phyloP scores from a whole-genome alignment of 2,329 filamentous ascomycete genomes.

The Colletotrichum agaves region DNA sequence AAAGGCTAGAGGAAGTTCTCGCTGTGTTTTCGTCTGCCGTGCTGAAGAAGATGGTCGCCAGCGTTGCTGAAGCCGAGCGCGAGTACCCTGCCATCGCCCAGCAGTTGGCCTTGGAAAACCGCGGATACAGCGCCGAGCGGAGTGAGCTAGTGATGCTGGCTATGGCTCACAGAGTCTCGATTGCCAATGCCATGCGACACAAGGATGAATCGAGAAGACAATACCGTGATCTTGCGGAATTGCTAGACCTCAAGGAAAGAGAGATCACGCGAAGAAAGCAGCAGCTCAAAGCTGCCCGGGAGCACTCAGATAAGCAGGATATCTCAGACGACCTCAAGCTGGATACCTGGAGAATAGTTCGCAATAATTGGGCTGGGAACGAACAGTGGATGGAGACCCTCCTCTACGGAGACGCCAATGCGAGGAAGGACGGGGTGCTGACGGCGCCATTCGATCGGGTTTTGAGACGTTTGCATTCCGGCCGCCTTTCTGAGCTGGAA shows the following conservation, averaged over 20 bases:
- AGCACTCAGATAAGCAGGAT: conserved; percentile 39
- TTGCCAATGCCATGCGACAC: conserved; percentile 67
- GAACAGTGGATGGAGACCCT: conserved; percentile 79
- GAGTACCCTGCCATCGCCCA: conserved; percentile 62
- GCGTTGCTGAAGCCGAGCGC: conserved; percentile 50
- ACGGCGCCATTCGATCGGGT: conserved; percentile 74
- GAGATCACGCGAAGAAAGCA: conserved; percentile 66
- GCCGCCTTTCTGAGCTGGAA: conserved; percentile 67
- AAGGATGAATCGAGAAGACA: conserved; percentile 69
- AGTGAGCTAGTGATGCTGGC: conserved; percentile 72
- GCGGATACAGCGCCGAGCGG: conserved; percentile 65
- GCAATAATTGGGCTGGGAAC: conserved; percentile 82
- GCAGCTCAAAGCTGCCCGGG: conserved; percentile 48
- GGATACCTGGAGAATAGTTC: conserved; percentile 69
- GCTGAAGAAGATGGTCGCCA: conserved; percentile 73
- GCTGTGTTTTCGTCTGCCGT: conserved; percentile 86
- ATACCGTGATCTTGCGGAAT: conserved; percentile 71
- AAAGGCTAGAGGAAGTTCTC: conserved; percentile 87
- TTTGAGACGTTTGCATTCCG: conserved; percentile 74
- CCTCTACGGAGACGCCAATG: conserved; percentile 71
- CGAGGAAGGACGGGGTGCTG: conserved; percentile 71
- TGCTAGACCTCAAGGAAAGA: conserved; percentile 72
- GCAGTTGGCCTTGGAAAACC: conserved; percentile 67
- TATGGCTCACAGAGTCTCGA: conserved; percentile 76
- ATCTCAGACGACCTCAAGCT: conserved; percentile 55